Evolutionary conservation across 148 eudicot genomes (phyloP).

Genomic region (Fallopia convolvulus): DNA sequence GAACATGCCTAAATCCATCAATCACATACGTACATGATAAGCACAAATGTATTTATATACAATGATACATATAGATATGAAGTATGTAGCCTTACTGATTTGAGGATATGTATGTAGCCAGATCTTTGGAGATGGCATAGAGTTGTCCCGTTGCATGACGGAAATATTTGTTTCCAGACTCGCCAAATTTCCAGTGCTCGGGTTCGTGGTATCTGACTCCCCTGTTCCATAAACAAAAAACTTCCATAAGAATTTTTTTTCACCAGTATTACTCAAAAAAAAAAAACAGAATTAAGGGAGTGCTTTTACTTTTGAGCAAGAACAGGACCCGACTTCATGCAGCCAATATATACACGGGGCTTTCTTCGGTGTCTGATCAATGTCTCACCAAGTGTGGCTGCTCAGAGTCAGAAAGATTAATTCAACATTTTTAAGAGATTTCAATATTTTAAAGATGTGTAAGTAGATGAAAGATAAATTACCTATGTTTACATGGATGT

Average conservation of each 20-base stretch:
- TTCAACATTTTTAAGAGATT: neutral
- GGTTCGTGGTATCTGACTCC: slow-evolving; percentile 23
- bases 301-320: slow-evolving; percentile 18
- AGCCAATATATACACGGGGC: slow-evolving; percentile 20
- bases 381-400: slow-evolving; percentile 19
- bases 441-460: neutral
- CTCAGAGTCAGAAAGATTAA: neutral
- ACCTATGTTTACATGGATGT: slow-evolving; percentile 24
- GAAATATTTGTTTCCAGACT: slow-evolving; percentile 20
- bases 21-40: neutral
- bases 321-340: slow-evolving; percentile 24
- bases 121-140: slow-evolving; percentile 20
- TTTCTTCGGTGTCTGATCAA: slow-evolving; percentile 13
- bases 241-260: neutral
- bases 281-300: neutral
- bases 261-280: neutral
- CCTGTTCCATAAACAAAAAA: slow-evolving; percentile 7
- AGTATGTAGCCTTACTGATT: slow-evolving; percentile 6
- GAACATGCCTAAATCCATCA: slow-evolving; percentile 29
- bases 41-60: neutral
- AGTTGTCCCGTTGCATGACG: slow-evolving; percentile 21
- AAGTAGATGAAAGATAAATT: neutral
- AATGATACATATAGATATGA: neutral
- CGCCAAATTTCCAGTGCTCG: slow-evolving; percentile 21
- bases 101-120: slow-evolving; percentile 18